Percentiles rank a stretch among this genome's conserved stretches.
These are phyloP conservation scores for Petunia secreta DNA, from an alignment of 257 asterid genomes.

Conservation along the genomic window DNA sequence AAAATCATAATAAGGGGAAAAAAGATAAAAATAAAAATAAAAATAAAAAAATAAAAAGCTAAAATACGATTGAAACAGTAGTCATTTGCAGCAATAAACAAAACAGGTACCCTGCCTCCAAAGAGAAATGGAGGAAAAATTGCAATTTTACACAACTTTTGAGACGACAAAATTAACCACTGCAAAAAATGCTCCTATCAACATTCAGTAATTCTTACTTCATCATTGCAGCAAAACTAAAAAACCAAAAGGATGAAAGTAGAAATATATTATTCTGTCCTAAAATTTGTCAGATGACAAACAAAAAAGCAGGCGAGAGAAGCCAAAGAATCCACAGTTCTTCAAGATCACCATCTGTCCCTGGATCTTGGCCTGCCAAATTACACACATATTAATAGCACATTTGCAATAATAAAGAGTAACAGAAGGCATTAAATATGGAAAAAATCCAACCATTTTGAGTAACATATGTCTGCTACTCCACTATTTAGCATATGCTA, in stretches of 20 bases:
- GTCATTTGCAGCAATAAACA: slow-evolving; percentile 24
- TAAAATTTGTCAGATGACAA: slow-evolving; percentile 43
- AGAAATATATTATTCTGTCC: slow-evolving; percentile 62
- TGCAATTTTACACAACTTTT: slow-evolving; percentile 49
- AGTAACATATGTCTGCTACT: slow-evolving; percentile 5
- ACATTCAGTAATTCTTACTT: slow-evolving; percentile 46
- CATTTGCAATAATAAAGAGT: background rate
- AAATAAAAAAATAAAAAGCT: too few species aligned
- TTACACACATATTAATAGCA: slow-evolving; percentile 30
- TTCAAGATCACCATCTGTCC: slow-evolving; percentile 68
- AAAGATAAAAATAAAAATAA: too few species aligned
- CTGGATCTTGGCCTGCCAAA: slow-evolving; percentile 77
- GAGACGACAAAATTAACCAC: slow-evolving; percentile 47
- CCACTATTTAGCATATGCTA: background rate
- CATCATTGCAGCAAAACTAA: slow-evolving; percentile 57
- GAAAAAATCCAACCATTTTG: background rate
- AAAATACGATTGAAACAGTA: background rate
- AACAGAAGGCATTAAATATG: slow-evolving; percentile 18
- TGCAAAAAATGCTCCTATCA: slow-evolving; percentile 34
- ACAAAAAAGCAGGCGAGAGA: slow-evolving; percentile 36
- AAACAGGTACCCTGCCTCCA: slow-evolving; percentile 32
- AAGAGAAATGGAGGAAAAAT: slow-evolving; percentile 32
- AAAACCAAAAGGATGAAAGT: slow-evolving; percentile 42
- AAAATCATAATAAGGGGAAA: too few species aligned
- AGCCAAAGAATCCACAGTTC: slow-evolving; percentile 43